Evolutionary conservation across 2,329 filamentous ascomycete species (phyloP).

Genomic region (Cryphonectria carpinicola): DNA sequence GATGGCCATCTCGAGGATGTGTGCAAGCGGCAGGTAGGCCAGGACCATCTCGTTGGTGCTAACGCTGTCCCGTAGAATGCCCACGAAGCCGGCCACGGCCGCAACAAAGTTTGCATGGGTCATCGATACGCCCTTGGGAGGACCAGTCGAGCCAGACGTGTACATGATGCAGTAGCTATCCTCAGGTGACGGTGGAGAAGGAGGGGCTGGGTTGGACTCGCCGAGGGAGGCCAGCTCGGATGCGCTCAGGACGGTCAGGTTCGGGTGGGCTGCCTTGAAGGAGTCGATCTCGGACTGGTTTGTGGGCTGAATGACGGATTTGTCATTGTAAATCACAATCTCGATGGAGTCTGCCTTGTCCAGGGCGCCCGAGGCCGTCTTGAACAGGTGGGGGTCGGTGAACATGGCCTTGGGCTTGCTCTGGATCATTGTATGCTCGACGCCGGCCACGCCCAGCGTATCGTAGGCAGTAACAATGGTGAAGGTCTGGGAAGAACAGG

Average conservation of each 20-base stretch:
- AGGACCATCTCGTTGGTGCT: conserved; percentile 79
- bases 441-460: conserved; percentile 81
- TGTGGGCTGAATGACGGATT: conserved; percentile 51
- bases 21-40: conserved; percentile 90
- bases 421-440: conserved; percentile 84
- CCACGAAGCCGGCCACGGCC: conserved; percentile 80
- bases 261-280: conserved; percentile 60
- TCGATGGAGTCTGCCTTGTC: conserved; percentile 60
- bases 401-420: conserved; percentile 84
- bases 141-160: conserved; percentile 87
- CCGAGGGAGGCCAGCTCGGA: conserved; percentile 61
- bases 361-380: conserved; percentile 60
- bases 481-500: conserved; percentile 79
- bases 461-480: conserved; percentile 95
- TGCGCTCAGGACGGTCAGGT: conserved; percentile 57
- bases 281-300: conserved; percentile 55
- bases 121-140: conserved; percentile 86
- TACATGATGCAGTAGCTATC: conserved; percentile 86
- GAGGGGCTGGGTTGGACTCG: conserved; percentile 70
- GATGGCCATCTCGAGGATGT: conserved; percentile 95
- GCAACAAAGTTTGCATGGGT: conserved; percentile 81
- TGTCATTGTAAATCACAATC: conserved; percentile 66
- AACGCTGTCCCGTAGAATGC: conserved; percentile 77
- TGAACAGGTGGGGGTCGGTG: conserved; percentile 78
- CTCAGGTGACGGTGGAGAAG: conserved; percentile 71